These are phyloP conservation scores for Leccinum barrowsii DNA, from an alignment of 768 basidiomycete genomes.

Conservation along the genomic window DNA sequence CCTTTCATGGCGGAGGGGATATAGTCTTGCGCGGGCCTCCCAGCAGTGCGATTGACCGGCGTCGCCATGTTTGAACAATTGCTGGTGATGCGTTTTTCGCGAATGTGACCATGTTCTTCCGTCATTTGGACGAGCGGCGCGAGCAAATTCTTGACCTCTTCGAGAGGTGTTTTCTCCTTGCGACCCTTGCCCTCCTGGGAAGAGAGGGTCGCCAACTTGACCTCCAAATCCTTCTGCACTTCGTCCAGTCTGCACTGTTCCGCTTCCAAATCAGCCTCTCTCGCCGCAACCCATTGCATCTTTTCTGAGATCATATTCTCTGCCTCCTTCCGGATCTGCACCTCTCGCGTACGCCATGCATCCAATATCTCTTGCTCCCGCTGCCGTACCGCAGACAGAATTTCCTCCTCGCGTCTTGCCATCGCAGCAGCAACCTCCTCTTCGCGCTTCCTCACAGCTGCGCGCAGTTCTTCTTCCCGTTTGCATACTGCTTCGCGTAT, in stretches of 20 bases:
- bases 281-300: conserved; percentile 45
- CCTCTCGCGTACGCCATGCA: conserved; percentile 55
- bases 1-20: conserved; percentile 66
- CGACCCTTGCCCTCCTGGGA: conserved; percentile 38
- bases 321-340: conserved; percentile 49
- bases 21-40: conserved; percentile 26
- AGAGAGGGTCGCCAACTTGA: conserved; percentile 42
- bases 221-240: conserved; percentile 48
- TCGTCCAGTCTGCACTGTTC: conserved; percentile 50
- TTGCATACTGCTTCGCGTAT: conserved; percentile 56
- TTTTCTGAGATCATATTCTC: conserved; percentile 37
- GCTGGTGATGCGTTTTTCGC: conserved; percentile 14
- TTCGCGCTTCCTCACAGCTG: conserved; percentile 62
- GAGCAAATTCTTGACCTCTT: conserved; percentile 73
- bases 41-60: conserved; percentile 42
- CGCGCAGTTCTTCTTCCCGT: conserved; percentile 68
- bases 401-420: conserved; percentile 64
- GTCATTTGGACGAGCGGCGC: conserved; percentile 44
- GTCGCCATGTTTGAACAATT: conserved; percentile 40
- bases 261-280: conserved; percentile 49
- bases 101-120: conserved; percentile 25
- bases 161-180: conserved; percentile 58
- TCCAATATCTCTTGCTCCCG: conserved; percentile 62
- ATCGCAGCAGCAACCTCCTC: conserved; percentile 67
- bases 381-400: conserved; percentile 60